A percentile compares a stretch with the other conserved stretches of the same genome.
phyloP scores from a whole-genome alignment of 768 basidiomycete genomes.

The Mycena leptocephala region DNA sequence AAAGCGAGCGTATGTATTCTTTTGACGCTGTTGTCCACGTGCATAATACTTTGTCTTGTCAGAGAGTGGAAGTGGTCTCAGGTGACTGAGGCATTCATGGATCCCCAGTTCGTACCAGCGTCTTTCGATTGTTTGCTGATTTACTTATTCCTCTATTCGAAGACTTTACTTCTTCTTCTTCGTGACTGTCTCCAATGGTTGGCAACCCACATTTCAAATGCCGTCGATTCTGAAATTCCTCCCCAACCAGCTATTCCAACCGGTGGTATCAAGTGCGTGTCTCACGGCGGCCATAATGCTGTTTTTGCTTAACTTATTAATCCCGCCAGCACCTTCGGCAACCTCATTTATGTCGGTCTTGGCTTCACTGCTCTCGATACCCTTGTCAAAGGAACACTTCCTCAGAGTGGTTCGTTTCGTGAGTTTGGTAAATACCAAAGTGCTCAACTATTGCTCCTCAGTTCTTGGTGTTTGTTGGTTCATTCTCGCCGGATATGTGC shows the following conservation, averaged over 20 bases:
- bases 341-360: slow-evolving; percentile 3
- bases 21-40: neutral
- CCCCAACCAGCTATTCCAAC: neutral
- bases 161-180: slow-evolving; percentile 11
- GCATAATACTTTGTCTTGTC: neutral
- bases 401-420: neutral
- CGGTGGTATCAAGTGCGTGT: neutral
- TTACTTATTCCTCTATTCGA: neutral
- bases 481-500: neutral
- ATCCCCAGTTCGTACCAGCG: neutral
- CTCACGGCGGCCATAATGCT: no score
- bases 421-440: neutral
- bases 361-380: slow-evolving; percentile 4
- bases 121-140: neutral
- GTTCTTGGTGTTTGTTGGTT: slow-evolving; percentile 1
- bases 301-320: neutral
- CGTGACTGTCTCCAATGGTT: neutral
- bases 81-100: neutral
- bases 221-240: neutral
- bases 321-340: neutral
- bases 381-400: neutral
- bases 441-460: neutral
- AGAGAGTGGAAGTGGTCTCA: slow-evolving; percentile 5
- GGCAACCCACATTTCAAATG: no score
- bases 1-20: neutral